Evolutionary conservation across 2,329 filamentous ascomycete species (phyloP).

Genomic region (Neofusicoccum parvum): DNA sequence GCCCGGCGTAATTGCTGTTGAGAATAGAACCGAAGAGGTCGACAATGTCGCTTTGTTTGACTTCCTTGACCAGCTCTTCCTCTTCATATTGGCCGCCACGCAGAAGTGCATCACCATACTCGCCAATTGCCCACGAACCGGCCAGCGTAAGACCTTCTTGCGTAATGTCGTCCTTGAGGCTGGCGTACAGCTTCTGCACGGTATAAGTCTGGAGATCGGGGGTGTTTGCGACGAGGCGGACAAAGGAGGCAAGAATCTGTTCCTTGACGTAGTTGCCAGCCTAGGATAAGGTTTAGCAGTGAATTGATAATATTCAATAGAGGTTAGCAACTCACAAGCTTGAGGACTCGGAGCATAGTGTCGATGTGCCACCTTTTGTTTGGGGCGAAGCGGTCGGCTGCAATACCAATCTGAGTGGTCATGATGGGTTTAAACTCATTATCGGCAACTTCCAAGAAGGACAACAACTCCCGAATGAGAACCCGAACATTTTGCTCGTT

Average conservation of each 20-base stretch:
- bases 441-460: slow-evolving; percentile 95
- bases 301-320: background rate
- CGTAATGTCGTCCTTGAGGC: slow-evolving; percentile 93
- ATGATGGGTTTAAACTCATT: slow-evolving; percentile 99
- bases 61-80: slow-evolving; percentile 79
- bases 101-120: slow-evolving; percentile 90
- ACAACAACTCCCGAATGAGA: slow-evolving; percentile 86
- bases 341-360: slow-evolving; percentile 92
- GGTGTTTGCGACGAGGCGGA: slow-evolving; percentile 91
- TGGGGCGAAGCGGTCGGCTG: slow-evolving; percentile 91
- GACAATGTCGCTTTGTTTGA: slow-evolving; percentile 86
- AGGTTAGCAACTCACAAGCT: slow-evolving; percentile 54
- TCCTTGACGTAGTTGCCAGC: slow-evolving; percentile 98
- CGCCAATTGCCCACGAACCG: slow-evolving; percentile 95
- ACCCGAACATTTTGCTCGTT: slow-evolving; percentile 96
- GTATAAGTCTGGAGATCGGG: slow-evolving; percentile 95
- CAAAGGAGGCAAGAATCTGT: slow-evolving; percentile 94
- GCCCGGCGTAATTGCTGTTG: slow-evolving; percentile 90
- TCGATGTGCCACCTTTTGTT: slow-evolving; percentile 99
- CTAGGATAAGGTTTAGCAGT: slow-evolving; percentile 29
- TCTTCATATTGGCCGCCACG: slow-evolving; percentile 90
- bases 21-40: slow-evolving; percentile 92
- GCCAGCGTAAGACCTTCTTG: slow-evolving; percentile 94
- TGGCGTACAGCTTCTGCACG: slow-evolving; percentile 89
- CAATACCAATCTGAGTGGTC: slow-evolving; percentile 97